A percentile compares a stretch with the other conserved stretches of the same genome.
Conservation (phyloP, 2,329 filamentous ascomycete genomes). For the Pseudogymnoascus sp. region DNA sequence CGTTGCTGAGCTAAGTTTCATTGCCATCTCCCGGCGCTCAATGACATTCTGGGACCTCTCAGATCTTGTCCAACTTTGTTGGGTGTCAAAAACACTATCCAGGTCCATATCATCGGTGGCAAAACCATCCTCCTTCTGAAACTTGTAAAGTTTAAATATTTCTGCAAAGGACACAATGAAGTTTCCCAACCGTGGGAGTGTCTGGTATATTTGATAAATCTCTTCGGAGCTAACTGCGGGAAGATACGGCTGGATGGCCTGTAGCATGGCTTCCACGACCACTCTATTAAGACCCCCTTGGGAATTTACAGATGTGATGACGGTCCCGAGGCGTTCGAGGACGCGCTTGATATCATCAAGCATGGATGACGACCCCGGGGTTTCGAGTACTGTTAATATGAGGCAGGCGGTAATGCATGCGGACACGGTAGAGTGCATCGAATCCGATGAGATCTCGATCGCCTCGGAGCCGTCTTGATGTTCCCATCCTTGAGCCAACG, state of each 20-base stretch:
- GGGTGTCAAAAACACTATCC: constrained; percentile 57
- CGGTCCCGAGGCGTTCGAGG: constrained; percentile 15
- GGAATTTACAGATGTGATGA: constrained; percentile 6
- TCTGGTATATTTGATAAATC: constrained; percentile 16
- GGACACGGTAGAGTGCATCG: constrained; percentile 23
- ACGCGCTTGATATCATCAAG: constrained; percentile 16
- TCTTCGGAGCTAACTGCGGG: constrained; percentile 18
- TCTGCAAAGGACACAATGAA: constrained; percentile 23
- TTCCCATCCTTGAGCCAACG: constrained; percentile 23
- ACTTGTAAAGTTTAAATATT: constrained; percentile 14
- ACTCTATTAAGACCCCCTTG: not conserved
- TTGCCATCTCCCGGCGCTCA: constrained; percentile 34
- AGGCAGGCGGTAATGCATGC: constrained; percentile 23
- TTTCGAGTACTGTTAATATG: constrained; percentile 20
- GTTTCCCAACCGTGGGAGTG: constrained; percentile 18
- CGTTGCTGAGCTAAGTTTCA: constrained; percentile 21
- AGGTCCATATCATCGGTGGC: constrained; percentile 54
- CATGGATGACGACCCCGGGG: constrained; percentile 14
- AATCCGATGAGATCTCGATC: constrained; percentile 22
- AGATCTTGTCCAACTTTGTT: constrained; percentile 42
- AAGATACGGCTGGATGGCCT: constrained; percentile 24
- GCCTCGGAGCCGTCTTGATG: constrained; percentile 18
- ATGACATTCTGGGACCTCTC: constrained; percentile 30
- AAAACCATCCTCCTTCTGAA: constrained; percentile 3
- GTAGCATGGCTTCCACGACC: constrained; percentile 15